phyloP scores from a whole-genome alignment of 169 alveolate species.

The Plasmodium malariae region DNA sequence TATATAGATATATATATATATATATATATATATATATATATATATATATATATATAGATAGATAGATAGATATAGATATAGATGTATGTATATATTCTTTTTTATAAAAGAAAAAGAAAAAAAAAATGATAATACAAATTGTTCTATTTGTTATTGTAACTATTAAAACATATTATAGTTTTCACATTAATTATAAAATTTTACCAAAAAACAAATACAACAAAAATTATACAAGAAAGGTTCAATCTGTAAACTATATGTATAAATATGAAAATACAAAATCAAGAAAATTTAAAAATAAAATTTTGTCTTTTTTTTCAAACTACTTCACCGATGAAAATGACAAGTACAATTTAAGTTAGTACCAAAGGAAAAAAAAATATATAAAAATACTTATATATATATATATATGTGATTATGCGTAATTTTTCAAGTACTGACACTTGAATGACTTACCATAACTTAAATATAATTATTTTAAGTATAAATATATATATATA shows the following conservation, averaged over 20 bases:
- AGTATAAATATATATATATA: neutral
- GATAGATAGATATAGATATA: too few species aligned
- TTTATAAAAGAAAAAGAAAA: neutral
- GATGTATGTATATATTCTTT: too few species aligned
- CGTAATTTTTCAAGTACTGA: too few species aligned
- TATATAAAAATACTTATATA: neutral
- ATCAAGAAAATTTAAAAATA: slow-evolving; percentile 31
- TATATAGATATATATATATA: too few species aligned
- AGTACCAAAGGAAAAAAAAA: slow-evolving; percentile 25
- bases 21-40: too few species aligned
- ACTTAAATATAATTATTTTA: too few species aligned
- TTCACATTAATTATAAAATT: slow-evolving; percentile 68
- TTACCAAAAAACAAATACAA: slow-evolving; percentile 16
- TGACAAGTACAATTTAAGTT: slow-evolving; percentile 60
- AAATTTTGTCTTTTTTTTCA: slow-evolving; percentile 69
- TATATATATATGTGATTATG: neutral
- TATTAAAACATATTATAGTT: slow-evolving; percentile 27
- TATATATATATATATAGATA: too few species aligned
- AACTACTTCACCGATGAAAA: slow-evolving; percentile 46
- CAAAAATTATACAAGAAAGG: slow-evolving; percentile 30
- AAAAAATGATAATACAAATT: slow-evolving; percentile 38
- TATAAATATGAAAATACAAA: slow-evolving; percentile 19
- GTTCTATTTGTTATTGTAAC: slow-evolving; percentile 39
- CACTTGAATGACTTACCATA: too few species aligned
- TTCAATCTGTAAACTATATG: slow-evolving; percentile 29